A percentile compares a stretch with the other conserved stretches of the same genome.
Evolutionary conservation across 148 eudicot species (phyloP).

Genomic region (Vaccinium myrtillus): DNA sequence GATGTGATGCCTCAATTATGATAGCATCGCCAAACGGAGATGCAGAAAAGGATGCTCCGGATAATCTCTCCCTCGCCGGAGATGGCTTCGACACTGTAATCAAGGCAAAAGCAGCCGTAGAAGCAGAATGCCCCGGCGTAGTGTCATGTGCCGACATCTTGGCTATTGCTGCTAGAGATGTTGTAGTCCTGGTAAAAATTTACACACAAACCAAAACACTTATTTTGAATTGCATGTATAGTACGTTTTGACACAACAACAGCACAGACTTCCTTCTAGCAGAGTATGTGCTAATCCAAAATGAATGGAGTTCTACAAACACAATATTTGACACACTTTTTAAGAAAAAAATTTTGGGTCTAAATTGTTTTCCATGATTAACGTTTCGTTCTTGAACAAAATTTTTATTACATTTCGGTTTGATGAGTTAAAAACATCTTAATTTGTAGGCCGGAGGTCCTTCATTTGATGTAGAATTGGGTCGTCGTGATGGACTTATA

Average conservation of each 20-base stretch:
- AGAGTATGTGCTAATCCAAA: neutral
- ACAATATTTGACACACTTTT: neutral
- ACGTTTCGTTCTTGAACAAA: too few relatives aligned
- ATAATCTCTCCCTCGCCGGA: slow-evolving; percentile 67
- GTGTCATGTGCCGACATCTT: slow-evolving; percentile 89
- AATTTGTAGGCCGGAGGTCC: slow-evolving; percentile 58
- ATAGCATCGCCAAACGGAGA: slow-evolving; percentile 58
- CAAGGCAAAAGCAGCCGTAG: slow-evolving; percentile 76
- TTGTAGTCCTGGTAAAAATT: slow-evolving; percentile 48
- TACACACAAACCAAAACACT: neutral
- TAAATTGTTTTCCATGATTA: neutral
- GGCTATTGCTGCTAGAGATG: slow-evolving; percentile 72
- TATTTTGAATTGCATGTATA: neutral
- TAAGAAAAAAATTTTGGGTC: neutral
- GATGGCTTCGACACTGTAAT: slow-evolving; percentile 80
- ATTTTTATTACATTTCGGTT: neutral
- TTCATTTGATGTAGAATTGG: slow-evolving; percentile 54
- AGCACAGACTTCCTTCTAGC: neutral
- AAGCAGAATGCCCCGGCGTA: slow-evolving; percentile 65
- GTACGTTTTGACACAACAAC: neutral
- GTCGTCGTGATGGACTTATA: slow-evolving; percentile 64
- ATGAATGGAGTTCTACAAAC: neutral
- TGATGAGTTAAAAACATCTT: neutral
- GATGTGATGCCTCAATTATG: slow-evolving; percentile 82
- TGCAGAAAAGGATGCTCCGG: slow-evolving; percentile 69